Base-by-base conservation (phyloP, 2,329 filamentous ascomycete genomes). In the Colletotrichum ledebouriae region DNA sequence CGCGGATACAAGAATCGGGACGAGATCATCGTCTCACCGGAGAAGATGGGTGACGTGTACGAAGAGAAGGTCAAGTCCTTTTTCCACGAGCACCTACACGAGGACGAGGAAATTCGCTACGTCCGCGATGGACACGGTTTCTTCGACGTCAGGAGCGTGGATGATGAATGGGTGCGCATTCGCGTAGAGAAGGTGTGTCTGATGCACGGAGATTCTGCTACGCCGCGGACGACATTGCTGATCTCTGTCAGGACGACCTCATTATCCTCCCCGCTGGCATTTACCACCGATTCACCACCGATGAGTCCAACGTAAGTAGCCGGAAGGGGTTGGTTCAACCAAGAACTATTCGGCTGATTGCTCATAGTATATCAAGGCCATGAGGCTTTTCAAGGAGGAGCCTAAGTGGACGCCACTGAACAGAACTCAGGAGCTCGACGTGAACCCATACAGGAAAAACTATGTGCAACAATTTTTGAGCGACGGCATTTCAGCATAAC, bases 31-130 rank as follows among this genome's bases (percentile, higher is more conserved):
- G 93, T 99, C 22, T 97, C 93, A 7, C 95, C 94, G 0, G 84
- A 90, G 71, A 91, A 89, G 71, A 94, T 98, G 91, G 94, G 94
- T 64, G 92, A 88, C 44, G 82, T 89, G 50, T 99, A 98, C 83
- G 95, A 99, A 81, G 88, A 92, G 71, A 98, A 98, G 81, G 94
- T 99, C 71, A 94, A 94, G 83, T 89, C 82, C 73, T 99, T 99
- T 84, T 99, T 98, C 83, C 79, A 92, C 74, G 96, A 99, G 85
- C 96, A 99, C 79, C 80, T 99, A 75, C 96, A 99, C 78, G 96
- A 99, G 83, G 96, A 99, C 74, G 96, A 99, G 83, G 96, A 99
- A 86, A 99, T 99, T 73, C 86, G 96, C 55, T 99, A 98, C 76
- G 94, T 99, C 73, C 85, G 94, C 37, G 94, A 91, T 70, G 96